Evolutionary conservation across 768 basidiomycete genomes (phyloP), one percentile per base, ranked within the genome.

Genomic region (Trametes cubensis): DNA sequence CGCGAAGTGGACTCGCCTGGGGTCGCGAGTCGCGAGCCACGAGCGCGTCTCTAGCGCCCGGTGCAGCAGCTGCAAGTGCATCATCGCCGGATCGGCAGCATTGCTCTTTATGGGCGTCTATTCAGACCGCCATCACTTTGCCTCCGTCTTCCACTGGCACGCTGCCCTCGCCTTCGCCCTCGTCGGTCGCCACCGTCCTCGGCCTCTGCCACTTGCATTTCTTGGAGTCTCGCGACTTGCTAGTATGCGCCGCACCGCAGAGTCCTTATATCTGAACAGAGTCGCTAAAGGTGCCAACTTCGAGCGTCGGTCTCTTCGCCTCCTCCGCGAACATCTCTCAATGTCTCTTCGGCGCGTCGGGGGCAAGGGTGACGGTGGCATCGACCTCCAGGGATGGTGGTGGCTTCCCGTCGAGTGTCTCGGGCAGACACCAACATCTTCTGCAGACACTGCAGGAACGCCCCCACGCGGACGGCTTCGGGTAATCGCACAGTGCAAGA

Each of bases 371-470:
- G 95, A 96, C 71, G 93, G 94, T 5, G 95, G 95, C 0, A 78
- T 97, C 45, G 95, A 97, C 74, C 79, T 96, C 21, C 72, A 88
- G 55, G 95, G 95, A 17, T 95, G 93, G 92, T 96, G 95, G 95
- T 94, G 88, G 88, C 76, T 96, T 4, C 63, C 94, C 90, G 14
- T 56, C 34, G 44, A 41, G 21, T 58, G 48, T 47, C 23, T 63
- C 23, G 30, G 26, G 7, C 23, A 42, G 2, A 30, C 25, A 25
- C 4, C 14, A 20, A n/a, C n/a, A 40, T 20, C 38, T 7, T 28
- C 41, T 25, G 4, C 30, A 18, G 20, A 14, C 15, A 20, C 11
- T 28, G 26, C 45, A 17, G 3, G 28, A 25, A 65, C 39, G 53
- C 65, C 13, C 4, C 14, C 65, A 45, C 78, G 85, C 23, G 76